phyloP scores from a whole-genome alignment of 176 grass and related monocot genomes.

The Bonia amplexicaulis region DNA sequence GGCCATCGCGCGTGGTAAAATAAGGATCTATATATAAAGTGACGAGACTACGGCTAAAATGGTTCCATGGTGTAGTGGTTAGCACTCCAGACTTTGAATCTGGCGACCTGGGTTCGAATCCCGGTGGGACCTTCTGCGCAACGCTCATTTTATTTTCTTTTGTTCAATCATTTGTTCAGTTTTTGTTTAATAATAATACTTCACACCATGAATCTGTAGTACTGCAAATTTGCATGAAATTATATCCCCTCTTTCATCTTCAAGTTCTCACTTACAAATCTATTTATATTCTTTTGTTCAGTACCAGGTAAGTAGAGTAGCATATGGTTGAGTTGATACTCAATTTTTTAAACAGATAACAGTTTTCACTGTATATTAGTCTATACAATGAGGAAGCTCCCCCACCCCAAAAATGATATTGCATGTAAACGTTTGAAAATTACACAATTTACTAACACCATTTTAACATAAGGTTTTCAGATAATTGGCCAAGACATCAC shows the following conservation, averaged over 20 bases:
- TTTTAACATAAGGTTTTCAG: too few relatives aligned
- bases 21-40: too few relatives aligned
- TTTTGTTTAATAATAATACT: not conserved
- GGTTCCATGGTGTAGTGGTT: slow-evolving; percentile 98
- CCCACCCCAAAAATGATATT: too few relatives aligned
- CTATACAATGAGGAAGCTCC: too few relatives aligned
- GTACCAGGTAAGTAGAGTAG: too few relatives aligned
- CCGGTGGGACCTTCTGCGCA: slow-evolving; percentile 30
- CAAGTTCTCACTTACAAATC: not conserved
- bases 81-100: slow-evolving; percentile 99
- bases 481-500: too few relatives aligned
- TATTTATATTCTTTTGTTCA: not conserved
- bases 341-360: too few relatives aligned
- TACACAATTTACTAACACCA: too few relatives aligned
- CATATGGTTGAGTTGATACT: too few relatives aligned
- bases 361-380: too few relatives aligned
- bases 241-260: too few relatives aligned
- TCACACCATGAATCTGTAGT: not conserved
- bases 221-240: not conserved
- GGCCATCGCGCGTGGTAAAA: not conserved
- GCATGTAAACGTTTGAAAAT: too few relatives aligned
- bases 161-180: not conserved
- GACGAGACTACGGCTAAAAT: fast-evolving
- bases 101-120: slow-evolving; percentile 99
- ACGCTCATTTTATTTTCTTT: not conserved